Percentiles rank a stretch among this genome's conserved stretches.
phyloP scores from a whole-genome alignment of 371 early-diverging fungal species.

The Blastocladiella emersonii region DNA sequence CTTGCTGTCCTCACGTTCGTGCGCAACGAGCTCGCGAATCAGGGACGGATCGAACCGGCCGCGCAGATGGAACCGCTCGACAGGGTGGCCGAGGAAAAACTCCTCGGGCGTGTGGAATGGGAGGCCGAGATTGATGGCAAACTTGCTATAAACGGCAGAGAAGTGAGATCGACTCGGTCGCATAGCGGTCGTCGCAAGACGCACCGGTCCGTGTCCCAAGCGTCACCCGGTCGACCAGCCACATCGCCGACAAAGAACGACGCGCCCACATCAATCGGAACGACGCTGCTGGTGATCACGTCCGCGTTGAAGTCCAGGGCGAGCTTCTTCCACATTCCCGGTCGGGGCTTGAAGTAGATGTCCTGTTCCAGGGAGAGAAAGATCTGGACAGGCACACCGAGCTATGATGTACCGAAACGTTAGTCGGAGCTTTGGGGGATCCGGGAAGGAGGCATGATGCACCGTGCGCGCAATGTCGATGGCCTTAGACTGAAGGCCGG shows the following conservation, averaged over 20 bases:
- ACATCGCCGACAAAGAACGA: slow-evolving; percentile 86
- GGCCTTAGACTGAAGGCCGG: slow-evolving; percentile 37
- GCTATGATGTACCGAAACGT: slow-evolving; percentile 11
- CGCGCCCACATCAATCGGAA: slow-evolving; percentile 21
- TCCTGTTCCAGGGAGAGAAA: slow-evolving; percentile 51
- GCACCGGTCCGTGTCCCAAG: slow-evolving; percentile 55
- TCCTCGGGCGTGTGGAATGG: slow-evolving; percentile 74
- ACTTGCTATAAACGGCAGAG: slow-evolving; percentile 33
- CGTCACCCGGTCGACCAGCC: slow-evolving; percentile 67
- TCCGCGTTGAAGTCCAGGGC: slow-evolving; percentile 26
- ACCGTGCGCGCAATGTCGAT: slow-evolving; percentile 24
- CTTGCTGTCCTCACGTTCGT: no score
- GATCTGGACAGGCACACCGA: slow-evolving; percentile 38
- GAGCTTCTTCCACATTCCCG: slow-evolving; percentile 67
- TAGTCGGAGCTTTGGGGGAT: no score
- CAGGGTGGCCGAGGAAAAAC: slow-evolving; percentile 40
- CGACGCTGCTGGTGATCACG: slow-evolving; percentile 23
- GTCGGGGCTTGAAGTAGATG: slow-evolving; percentile 64
- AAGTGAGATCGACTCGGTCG: no score
- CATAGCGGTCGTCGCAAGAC: no score
- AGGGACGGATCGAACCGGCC: slow-evolving; percentile 19
- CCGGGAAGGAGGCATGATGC: slow-evolving; percentile 12
- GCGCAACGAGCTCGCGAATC: slow-evolving; percentile 3
- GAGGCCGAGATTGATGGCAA: slow-evolving; percentile 60
- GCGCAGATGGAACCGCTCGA: slow-evolving; percentile 32